Evolutionary conservation across 768 basidiomycete genomes (phyloP), one percentile per base, ranked within the genome.

Genomic region (Panaeolus papilionaceus): DNA sequence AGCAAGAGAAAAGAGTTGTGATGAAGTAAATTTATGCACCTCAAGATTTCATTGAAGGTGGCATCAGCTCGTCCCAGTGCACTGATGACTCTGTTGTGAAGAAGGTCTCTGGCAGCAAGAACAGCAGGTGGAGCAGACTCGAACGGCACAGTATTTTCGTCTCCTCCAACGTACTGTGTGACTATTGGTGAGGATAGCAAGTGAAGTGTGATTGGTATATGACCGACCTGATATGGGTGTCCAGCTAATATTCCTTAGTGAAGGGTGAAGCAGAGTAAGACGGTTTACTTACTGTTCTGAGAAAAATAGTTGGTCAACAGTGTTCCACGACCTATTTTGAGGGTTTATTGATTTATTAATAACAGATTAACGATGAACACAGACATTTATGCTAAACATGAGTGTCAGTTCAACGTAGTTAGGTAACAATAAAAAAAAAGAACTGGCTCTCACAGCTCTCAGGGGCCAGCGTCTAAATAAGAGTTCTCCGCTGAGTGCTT

Each of bases 271-370:
- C 42, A 51, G 61, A 37, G 38, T 47, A 37, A 23, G 20, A 39
- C 18, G 42, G 40, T 65, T 64, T 20, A 78, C 88, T 74, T 74
- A 92, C 93, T 87, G 67, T 94, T 94, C 70, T 94, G 93, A 14
- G 93, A 94, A 72, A 94, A 94, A 72, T 94, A 94, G 72, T 92
- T 91, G 4, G 93, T 90, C 62, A 94, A 78, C 3, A 94, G 77
- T 3, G 83, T 75, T 7, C 93, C 93, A 47, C 92, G 87, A 71
- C 87, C 92, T 94, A 66, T 12, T 66, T 18, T 16, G 14, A 11
- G 26, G 33, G 26, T 4, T 28, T 33, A 33, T 28, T 23, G 0
- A 33, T 49, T 5, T 8, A 2, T 23, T 28, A 16, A 4, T 14
- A 12, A 5, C 3, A 28, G 11, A 44, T 49, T 28, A 40, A 67